Conservation (phyloP, 345 rosid genomes). For the Ceriops zippeliana region DNA sequence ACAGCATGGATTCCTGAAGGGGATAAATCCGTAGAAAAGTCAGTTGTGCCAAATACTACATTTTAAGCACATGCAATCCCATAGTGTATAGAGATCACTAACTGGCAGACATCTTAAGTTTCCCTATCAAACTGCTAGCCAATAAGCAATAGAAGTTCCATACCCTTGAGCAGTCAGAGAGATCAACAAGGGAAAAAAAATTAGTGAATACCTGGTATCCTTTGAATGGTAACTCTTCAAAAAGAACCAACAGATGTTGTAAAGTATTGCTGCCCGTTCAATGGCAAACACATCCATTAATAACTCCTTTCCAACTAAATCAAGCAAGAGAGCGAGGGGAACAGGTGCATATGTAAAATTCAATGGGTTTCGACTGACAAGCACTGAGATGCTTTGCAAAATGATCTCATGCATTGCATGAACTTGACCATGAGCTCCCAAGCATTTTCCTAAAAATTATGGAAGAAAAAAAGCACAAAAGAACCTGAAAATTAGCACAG, state of each 20-base stretch:
- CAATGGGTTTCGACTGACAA: conserved; percentile 47
- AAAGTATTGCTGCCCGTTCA: conserved; percentile 67
- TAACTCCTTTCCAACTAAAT: conserved; percentile 60
- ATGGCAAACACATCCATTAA: conserved; percentile 55
- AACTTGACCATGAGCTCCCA: conserved; percentile 38
- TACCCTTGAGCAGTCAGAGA: too few species aligned
- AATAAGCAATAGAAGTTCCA: too few species aligned
- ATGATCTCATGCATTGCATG: conserved; percentile 63
- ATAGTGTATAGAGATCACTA: too few species aligned
- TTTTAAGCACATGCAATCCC: too few species aligned
- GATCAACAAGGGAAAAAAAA: too few species aligned
- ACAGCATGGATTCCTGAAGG: conserved; percentile 63
- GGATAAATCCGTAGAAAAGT: conserved; percentile 17
- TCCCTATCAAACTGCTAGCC: too few species aligned
- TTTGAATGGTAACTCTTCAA: conserved; percentile 48
- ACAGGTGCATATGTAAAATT: conserved; percentile 28
- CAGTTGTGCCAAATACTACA: background rate
- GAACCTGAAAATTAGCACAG: conserved; percentile 6
- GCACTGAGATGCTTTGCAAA: conserved; percentile 48
- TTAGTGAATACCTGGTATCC: conserved; percentile 49
- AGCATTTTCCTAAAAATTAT: conserved; percentile 64
- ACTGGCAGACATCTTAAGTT: too few species aligned
- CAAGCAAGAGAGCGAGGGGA: conserved; percentile 40
- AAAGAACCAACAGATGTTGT: conserved; percentile 57
- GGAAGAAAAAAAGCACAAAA: background rate